A percentile compares a stretch with the other conserved stretches of the same genome.
These are phyloP conservation scores for Scutellaria galericulata DNA, from an alignment of 257 asterid species.

Conservation along the genomic window DNA sequence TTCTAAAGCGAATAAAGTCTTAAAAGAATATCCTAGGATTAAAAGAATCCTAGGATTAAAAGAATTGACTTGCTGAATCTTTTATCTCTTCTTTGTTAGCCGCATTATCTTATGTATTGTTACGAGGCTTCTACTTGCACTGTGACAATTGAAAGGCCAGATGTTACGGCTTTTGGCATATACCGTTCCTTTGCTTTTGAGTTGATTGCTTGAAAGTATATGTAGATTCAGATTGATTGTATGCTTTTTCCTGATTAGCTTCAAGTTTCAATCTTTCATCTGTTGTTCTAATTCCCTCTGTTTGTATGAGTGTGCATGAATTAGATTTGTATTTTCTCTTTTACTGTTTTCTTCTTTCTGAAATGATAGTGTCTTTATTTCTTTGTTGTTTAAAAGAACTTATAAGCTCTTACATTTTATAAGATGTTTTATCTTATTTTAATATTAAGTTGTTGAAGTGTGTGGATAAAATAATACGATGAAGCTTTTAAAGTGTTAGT, in stretches of 20 bases:
- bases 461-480: too few species aligned
- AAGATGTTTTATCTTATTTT: too few species aligned
- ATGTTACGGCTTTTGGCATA: neutral
- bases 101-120: conserved; percentile 7
- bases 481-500: too few species aligned
- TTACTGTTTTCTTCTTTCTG: neutral
- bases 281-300: neutral
- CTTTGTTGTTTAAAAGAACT: neutral
- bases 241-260: neutral
- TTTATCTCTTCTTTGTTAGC: neutral
- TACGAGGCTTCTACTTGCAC: neutral
- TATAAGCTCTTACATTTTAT: neutral
- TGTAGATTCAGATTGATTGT: neutral
- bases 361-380: neutral
- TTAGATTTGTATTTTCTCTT: neutral
- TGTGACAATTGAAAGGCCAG: neutral
- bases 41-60: neutral
- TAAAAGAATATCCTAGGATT: too few species aligned
- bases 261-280: neutral
- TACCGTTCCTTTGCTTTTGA: neutral
- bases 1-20: neutral
- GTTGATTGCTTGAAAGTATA: neutral
- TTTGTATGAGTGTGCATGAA: neutral
- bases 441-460: too few species aligned
- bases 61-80: conserved; percentile 2